phyloP scores from a whole-genome alignment of 1,139 yeast species.

The Pichia sp. region DNA sequence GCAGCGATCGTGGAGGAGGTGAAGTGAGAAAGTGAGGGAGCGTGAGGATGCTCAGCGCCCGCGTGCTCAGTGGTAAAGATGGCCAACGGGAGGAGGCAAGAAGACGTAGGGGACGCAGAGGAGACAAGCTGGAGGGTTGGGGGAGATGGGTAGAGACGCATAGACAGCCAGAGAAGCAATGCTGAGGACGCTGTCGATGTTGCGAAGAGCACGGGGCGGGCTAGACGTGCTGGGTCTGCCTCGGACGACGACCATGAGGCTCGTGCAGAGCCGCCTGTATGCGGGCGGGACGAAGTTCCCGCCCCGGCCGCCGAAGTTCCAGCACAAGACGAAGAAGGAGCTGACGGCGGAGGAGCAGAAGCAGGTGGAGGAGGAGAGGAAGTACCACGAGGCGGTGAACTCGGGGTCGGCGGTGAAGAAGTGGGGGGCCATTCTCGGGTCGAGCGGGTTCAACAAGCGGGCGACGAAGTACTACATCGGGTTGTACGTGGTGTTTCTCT shows the following conservation, averaged over 20 bases:
- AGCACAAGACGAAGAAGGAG: slow-evolving; percentile 25
- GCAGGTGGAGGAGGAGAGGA: slow-evolving; percentile 27
- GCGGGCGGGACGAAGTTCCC: slow-evolving; percentile 7
- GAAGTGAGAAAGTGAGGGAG: not conserved
- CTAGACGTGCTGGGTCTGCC: not conserved
- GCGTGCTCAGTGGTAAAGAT: not conserved
- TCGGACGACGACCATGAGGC: not conserved
- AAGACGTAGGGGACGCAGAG: no score
- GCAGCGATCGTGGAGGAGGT: not conserved
- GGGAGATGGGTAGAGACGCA: not conserved
- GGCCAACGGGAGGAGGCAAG: not conserved
- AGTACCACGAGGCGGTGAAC: slow-evolving; percentile 31
- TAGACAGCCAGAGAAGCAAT: not conserved
- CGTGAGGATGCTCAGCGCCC: not conserved
- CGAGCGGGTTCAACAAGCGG: slow-evolving; percentile 42
- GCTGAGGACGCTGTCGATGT: not conserved
- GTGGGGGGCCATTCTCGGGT: slow-evolving; percentile 46
- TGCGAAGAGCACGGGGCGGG: not conserved
- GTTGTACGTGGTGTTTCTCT: slow-evolving; percentile 51
- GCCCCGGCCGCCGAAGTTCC: slow-evolving; percentile 23
- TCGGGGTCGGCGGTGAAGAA: slow-evolving; percentile 31
- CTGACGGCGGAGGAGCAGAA: slow-evolving; percentile 29
- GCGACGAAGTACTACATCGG: slow-evolving; percentile 54
- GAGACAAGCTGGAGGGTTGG: not conserved
- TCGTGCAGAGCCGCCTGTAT: not conserved